Conservation (phyloP, 1,284 basidiomycete species). For the Cryptococcus sp. region DNA sequence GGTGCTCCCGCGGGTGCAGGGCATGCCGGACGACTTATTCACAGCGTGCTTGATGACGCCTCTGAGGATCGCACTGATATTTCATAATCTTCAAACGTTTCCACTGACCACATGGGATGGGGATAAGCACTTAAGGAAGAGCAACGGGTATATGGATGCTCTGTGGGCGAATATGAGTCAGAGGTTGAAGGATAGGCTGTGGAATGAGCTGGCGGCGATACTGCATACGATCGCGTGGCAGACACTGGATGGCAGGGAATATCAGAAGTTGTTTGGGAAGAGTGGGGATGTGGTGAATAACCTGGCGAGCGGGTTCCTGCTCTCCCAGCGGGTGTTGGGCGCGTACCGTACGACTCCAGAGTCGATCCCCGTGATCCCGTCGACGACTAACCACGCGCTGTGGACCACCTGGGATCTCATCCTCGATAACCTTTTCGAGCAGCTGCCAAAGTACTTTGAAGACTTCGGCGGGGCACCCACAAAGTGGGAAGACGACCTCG, state of each 20-base stretch:
- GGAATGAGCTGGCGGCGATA: constrained; percentile 31
- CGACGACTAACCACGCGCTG: constrained; percentile 24
- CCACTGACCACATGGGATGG: constrained; percentile 24
- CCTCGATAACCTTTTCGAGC: constrained; percentile 41
- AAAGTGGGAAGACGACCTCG: constrained; percentile 27
- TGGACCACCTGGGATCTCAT: constrained; percentile 43
- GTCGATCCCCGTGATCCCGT: constrained; percentile 32
- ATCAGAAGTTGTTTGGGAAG: constrained; percentile 32
- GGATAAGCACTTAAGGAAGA: constrained; percentile 11
- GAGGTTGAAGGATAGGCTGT: constrained; percentile 25
- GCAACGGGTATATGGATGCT: constrained; percentile 23
- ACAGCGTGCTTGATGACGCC: constrained; percentile 36
- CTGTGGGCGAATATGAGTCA: constrained; percentile 28
- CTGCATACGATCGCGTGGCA: constrained; percentile 42
- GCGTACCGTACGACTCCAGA: constrained; percentile 28
- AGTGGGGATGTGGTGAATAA: constrained; percentile 28
- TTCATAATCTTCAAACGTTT: constrained; percentile 36
- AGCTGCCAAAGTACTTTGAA: constrained; percentile 34
- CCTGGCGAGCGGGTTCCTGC: constrained; percentile 31
- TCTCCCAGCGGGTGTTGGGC: constrained; percentile 33
- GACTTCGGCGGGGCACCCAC: constrained; percentile 1
- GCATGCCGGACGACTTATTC: constrained; percentile 39
- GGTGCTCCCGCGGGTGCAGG: constrained; percentile 23
- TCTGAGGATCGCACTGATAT: constrained; percentile 27
- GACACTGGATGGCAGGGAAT: constrained; percentile 21